A percentile compares a stretch with the other conserved stretches of the same genome.
Conservation (phyloP, 2,329 filamentous ascomycete species). For the Pestalotiopsis sp. region DNA sequence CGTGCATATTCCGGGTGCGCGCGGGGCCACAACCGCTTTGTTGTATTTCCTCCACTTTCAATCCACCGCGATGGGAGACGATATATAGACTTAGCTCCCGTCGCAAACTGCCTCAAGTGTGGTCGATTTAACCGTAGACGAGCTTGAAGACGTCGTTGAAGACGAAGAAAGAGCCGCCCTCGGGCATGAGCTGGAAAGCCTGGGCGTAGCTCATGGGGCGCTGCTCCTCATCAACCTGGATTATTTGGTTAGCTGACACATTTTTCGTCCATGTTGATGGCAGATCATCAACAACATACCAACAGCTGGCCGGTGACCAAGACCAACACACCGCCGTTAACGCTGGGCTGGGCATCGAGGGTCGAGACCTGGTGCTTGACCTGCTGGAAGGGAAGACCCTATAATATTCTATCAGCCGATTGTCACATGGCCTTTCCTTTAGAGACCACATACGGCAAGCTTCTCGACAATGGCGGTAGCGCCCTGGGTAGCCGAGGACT, state of each 20-base stretch:
- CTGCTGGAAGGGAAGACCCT: slow-evolving; percentile 44
- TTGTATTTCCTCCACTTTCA: background rate
- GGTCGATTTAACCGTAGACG: slow-evolving; percentile 61
- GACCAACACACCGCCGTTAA: slow-evolving; percentile 75
- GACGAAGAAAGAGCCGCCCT: slow-evolving; percentile 77
- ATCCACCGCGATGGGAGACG: background rate
- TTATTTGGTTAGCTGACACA: background rate
- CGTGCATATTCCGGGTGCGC: background rate
- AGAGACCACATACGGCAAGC: slow-evolving; percentile 64
- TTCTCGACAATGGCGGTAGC: slow-evolving; percentile 73
- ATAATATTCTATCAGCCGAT: slow-evolving; percentile 8
- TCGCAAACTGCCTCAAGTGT: background rate
- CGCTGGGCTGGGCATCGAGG: slow-evolving; percentile 80
- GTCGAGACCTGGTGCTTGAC: slow-evolving; percentile 79
- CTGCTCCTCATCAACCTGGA: slow-evolving; percentile 81
- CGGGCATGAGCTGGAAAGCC: slow-evolving; percentile 80
- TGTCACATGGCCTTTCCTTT: background rate
- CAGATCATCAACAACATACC: slow-evolving; percentile 57
- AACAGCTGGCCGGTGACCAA: slow-evolving; percentile 85
- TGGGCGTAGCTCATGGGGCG: slow-evolving; percentile 91
- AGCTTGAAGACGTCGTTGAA: slow-evolving; percentile 96
- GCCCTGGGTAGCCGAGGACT: slow-evolving; percentile 70
- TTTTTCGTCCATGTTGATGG: background rate
- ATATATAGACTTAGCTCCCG: background rate
- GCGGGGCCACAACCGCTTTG: background rate